phyloP scores from a whole-genome alignment of 768 basidiomycete genomes.

The Phanerodontia chrysosporium region DNA sequence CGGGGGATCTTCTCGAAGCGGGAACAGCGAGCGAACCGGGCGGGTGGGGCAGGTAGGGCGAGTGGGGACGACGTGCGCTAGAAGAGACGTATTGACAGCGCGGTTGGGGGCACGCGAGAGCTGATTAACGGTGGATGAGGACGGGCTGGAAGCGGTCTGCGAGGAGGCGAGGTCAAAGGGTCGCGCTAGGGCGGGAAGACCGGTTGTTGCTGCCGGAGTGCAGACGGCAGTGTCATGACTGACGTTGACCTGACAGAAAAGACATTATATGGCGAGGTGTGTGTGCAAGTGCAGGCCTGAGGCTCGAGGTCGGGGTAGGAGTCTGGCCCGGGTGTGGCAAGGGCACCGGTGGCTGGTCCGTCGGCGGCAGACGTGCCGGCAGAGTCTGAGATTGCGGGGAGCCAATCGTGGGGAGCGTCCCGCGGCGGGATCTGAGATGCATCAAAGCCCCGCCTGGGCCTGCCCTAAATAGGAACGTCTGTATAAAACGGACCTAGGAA shows the following conservation, averaged over 20 bases:
- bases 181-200: neutral
- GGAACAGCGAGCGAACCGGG: too few species aligned
- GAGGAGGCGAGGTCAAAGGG: neutral
- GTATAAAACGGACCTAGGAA: constrained; percentile 9
- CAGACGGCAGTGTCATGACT: neutral
- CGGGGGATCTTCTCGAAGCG: neutral
- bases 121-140: neutral
- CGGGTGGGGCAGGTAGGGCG: too few species aligned
- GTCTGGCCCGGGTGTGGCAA: too few species aligned
- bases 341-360: too few species aligned
- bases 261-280: neutral
- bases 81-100: too few species aligned
- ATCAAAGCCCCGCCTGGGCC: constrained; percentile 15
- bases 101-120: neutral
- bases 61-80: too few species aligned
- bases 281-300: too few species aligned
- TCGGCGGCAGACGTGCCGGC: neutral
- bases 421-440: neutral
- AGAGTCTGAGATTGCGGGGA: neutral
- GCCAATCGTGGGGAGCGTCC: neutral
- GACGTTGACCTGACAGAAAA: neutral
- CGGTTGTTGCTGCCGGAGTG: neutral
- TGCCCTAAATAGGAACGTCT: constrained; percentile 31
- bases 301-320: too few species aligned
- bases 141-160: neutral